A percentile compares a stretch with the other conserved stretches of the same genome.
Conservation (phyloP, 257 asterid genomes). For the Misopates orontium region DNA sequence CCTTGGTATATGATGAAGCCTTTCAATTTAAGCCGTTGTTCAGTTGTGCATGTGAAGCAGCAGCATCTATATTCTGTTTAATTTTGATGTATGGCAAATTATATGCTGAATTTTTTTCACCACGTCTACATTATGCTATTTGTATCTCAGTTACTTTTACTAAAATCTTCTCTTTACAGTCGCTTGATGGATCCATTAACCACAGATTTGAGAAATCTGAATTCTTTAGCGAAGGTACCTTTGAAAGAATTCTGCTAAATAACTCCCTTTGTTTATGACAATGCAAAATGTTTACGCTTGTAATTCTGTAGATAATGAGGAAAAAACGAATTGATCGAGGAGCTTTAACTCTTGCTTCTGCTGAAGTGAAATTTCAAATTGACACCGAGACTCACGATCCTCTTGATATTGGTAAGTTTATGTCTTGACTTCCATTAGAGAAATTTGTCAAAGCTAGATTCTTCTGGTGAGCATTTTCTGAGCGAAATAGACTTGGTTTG, state of each 20-base stretch:
- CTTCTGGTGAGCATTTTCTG: too few species aligned
- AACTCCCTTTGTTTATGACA: background rate
- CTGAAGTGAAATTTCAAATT: constrained; percentile 97
- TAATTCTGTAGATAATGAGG: constrained; percentile 81
- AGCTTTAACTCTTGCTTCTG: constrained; percentile 98
- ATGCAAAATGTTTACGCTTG: constrained; percentile 22
- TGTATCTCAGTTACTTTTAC: constrained; percentile 12
- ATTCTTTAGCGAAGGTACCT: constrained; percentile 85
- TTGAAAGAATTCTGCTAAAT: constrained; percentile 6
- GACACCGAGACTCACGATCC: constrained; percentile 99
- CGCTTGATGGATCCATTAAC: constrained; percentile 92
- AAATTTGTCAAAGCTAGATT: too few species aligned
- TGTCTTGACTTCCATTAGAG: constrained; percentile 14
- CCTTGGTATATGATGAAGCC: background rate
- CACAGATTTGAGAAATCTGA: constrained; percentile 87
- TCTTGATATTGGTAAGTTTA: constrained; percentile 84
- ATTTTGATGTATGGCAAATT: constrained; percentile 8
- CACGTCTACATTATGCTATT: constrained; percentile 6
- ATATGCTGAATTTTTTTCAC: constrained; percentile 8
- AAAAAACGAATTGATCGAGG: constrained; percentile 95
- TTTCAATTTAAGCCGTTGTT: background rate
- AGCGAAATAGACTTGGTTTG: background rate
- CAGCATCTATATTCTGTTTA: background rate
- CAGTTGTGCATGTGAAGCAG: constrained; percentile 13
- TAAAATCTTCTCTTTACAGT: constrained; percentile 43